Base-by-base conservation (phyloP, 331 rosid species). In the Pyracantha coccinea region DNA sequence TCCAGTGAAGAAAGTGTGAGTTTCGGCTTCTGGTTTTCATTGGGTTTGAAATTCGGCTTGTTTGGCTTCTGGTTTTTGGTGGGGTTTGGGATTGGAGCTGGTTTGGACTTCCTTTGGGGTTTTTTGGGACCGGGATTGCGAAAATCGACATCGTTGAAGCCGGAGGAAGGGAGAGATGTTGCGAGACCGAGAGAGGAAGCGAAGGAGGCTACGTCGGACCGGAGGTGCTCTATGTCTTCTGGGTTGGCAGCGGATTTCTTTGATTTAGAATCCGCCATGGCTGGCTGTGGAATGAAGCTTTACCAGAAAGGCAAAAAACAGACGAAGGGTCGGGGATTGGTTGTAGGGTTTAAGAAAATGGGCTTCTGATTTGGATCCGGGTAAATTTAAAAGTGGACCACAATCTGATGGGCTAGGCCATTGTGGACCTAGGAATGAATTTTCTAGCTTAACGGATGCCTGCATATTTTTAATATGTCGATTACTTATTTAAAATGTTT, bases 91-190 rank as follows among this genome's bases (percentile, higher is more conserved):
- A 28, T 55, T 45, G 31, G 45, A 20, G 78, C 64, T 75, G 65
- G 53, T 71, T 80, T 58, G 29, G 54, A 67, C 73, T 83, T 32
- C 27, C 50, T 59, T 53, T 74, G 35, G 80, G 76, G 14, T 58
- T 69, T 58, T 69, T 87, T 19, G 66, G 80, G 61, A 33, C 75
- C 87, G 33, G 80, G 74, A 68, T 83, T 90, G 60, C 93, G 97
- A 73, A 95, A 95, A 83, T 95, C 99, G 31, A 79, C 86, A 81
- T 95, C 97, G 67, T 92, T 92, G 87, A 95, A 95, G 62, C 97
- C 99, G 4, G 96, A 91, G 38, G 89, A 61, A 3, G 91, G 76
- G 17, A 70, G 71, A 17, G 96, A 85, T 62, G 90, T 73, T 6
- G 96, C 78, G 20, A 95, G 75, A 6, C 99, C 97, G 7, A 95